phyloP scores from a whole-genome alignment of 768 basidiomycete species.

The Pulveroboletus sp. region DNA sequence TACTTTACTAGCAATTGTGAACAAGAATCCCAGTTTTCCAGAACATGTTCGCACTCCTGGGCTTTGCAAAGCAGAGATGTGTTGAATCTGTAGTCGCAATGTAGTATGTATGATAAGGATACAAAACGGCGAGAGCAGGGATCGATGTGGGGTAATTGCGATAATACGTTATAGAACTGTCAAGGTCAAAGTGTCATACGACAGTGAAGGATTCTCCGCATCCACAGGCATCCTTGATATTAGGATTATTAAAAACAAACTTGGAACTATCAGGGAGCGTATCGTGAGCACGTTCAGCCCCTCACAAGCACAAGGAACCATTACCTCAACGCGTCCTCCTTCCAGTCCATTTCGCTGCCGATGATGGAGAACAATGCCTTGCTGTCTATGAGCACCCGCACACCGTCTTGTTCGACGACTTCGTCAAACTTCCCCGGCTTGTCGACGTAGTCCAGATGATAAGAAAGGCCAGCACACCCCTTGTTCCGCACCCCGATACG shows the following conservation, averaged over 20 bases:
- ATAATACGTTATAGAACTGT: slow-evolving; percentile 7
- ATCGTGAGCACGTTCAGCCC: slow-evolving; percentile 3
- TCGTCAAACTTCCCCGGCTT: slow-evolving; percentile 90
- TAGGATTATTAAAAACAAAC: slow-evolving; percentile 85
- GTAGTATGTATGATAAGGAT: slow-evolving; percentile 25
- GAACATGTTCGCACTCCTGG: slow-evolving; percentile 2
- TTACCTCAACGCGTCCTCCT: slow-evolving; percentile 84
- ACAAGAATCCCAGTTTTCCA: slow-evolving; percentile 10
- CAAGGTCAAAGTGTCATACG: slow-evolving; percentile 12
- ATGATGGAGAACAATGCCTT: slow-evolving; percentile 98
- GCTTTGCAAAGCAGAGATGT: neutral
- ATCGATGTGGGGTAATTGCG: slow-evolving; percentile 10
- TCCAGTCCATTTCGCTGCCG: slow-evolving; percentile 99
- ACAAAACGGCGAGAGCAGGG: slow-evolving; percentile 11
- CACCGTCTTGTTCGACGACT: slow-evolving; percentile 92
- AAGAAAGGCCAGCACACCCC: slow-evolving; percentile 86
- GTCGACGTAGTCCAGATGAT: slow-evolving; percentile 93
- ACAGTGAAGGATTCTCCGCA: slow-evolving; percentile 92
- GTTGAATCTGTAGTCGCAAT: slow-evolving; percentile 10
- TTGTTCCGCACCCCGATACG: slow-evolving; percentile 96
- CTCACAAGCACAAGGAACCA: neutral
- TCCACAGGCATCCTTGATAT: slow-evolving; percentile 91
- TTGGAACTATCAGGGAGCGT: slow-evolving; percentile 49
- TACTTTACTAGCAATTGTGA: slow-evolving; percentile 12
- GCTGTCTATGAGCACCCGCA: slow-evolving; percentile 89